Evolutionary conservation across 345 rosid genomes (phyloP).

Genomic region (Pseudoturritis turrita): DNA sequence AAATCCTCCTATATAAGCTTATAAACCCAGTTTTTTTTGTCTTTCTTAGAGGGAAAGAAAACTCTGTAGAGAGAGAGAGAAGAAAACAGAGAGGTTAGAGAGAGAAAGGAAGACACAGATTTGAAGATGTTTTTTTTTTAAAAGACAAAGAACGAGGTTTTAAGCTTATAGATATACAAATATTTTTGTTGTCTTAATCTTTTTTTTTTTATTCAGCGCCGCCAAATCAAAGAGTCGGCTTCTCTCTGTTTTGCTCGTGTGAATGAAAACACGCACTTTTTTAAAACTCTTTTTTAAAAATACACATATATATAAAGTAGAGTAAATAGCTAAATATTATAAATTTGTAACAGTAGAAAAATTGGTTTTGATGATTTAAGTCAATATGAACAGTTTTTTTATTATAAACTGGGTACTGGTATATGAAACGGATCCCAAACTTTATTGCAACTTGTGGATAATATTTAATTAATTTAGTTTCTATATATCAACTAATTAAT

Average conservation of each 20-base stretch:
- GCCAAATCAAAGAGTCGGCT: conserved; percentile 29
- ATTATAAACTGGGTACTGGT: not conserved
- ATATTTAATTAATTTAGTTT: not conserved
- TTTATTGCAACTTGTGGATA: conserved; percentile 8
- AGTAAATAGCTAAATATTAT: not conserved
- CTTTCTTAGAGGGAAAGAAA: conserved; percentile 34
- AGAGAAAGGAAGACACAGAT: conserved; percentile 11
- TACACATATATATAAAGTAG: not conserved
- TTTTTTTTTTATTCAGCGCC: conserved; percentile 10
- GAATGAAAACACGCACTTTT: not conserved
- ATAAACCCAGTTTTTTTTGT: too few relatives aligned
- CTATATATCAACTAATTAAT: too few relatives aligned
- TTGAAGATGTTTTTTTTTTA: not conserved
- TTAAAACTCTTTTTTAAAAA: too few relatives aligned
- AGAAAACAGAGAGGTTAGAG: not conserved
- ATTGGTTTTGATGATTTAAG: conserved; percentile 16
- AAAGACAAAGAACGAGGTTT: conserved; percentile 18
- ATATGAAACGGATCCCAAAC: not conserved
- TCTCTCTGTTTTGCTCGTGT: conserved; percentile 13
- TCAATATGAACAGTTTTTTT: conserved; percentile 4
- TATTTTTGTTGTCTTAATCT: not conserved
- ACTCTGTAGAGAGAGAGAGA: conserved; percentile 21
- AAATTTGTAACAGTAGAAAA: conserved; percentile 4
- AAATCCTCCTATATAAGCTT: not conserved
- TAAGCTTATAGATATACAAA: conserved; percentile 15